Evolutionary conservation across 2,329 filamentous ascomycete genomes (phyloP).

Genomic region (Talaromyces islandicus): DNA sequence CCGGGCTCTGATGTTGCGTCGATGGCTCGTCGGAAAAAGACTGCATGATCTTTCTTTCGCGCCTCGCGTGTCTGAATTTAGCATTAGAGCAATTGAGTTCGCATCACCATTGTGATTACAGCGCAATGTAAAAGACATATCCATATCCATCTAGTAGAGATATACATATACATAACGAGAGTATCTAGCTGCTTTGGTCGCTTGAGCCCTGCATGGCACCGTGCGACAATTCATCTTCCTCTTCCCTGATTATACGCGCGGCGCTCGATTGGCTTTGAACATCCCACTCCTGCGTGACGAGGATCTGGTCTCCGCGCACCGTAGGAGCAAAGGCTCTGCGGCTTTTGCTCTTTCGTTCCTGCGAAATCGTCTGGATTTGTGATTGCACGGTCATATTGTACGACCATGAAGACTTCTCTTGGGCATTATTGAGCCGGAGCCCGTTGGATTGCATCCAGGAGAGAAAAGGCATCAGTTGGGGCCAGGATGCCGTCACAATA

Average conservation of each 20-base stretch:
- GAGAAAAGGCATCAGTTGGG: constrained; percentile 18
- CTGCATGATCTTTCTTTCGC: constrained; percentile 2
- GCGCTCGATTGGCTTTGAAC: constrained; percentile 16
- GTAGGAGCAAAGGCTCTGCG: constrained; percentile 3
- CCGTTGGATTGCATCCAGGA: constrained; percentile 17
- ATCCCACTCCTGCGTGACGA: constrained; percentile 14
- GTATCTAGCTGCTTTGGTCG: constrained; percentile 2
- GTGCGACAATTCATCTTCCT: constrained; percentile 3
- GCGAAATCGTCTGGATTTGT: constrained; percentile 1
- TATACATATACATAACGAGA: background rate
- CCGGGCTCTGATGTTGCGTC: constrained; percentile 5
- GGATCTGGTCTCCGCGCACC: constrained; percentile 5
- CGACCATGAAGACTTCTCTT: constrained; percentile 5
- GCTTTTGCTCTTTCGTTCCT: constrained; percentile 5
- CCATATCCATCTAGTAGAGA: background rate
- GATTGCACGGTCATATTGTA: constrained; percentile 8
- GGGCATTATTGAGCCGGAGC: constrained; percentile 12
- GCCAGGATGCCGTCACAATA: constrained; percentile 20
- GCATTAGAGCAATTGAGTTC: constrained; percentile 1
- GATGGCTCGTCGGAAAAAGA: constrained; percentile 12
- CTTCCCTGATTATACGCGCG: constrained; percentile 15
- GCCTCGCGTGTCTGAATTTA: background rate
- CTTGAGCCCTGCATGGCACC: constrained; percentile 2
- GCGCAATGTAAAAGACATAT: constrained; percentile 3
- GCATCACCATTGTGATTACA: background rate